Percentiles rank a stretch among this genome's conserved stretches.
Evolutionary conservation across 2,329 filamentous ascomycete genomes (phyloP).

Genomic region (Malbranchea zuffiana): DNA sequence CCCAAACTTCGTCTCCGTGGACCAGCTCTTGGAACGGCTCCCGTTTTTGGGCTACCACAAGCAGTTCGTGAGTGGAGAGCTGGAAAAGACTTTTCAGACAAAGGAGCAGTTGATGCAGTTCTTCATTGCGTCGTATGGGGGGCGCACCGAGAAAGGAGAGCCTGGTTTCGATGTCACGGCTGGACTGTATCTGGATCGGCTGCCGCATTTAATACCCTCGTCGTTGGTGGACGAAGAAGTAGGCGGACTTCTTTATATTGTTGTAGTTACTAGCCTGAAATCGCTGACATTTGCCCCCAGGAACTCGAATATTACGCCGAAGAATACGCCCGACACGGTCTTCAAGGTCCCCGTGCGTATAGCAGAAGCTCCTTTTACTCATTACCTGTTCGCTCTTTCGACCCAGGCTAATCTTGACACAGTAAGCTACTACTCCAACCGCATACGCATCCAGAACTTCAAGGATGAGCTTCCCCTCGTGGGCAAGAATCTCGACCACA

Average conservation of each 20-base stretch:
- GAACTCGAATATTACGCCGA: conserved; percentile 68
- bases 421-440: conserved; percentile 85
- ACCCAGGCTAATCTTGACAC: neutral
- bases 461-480: conserved; percentile 53
- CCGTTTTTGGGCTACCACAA: conserved; percentile 76
- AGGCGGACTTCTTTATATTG: conserved; percentile 17
- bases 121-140: conserved; percentile 61
- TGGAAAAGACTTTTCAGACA: conserved; percentile 49
- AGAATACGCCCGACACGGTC: conserved; percentile 58
- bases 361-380: neutral
- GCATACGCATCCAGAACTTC: conserved; percentile 59
- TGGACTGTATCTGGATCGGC: conserved; percentile 54
- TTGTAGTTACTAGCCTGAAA: neutral
- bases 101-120: conserved; percentile 57
- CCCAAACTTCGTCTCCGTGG: conserved; percentile 44
- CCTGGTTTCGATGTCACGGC: conserved; percentile 46
- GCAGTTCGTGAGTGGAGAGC: conserved; percentile 59
- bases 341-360: conserved; percentile 58
- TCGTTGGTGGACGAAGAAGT: conserved; percentile 53
- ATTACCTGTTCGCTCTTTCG: neutral
- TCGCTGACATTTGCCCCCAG: conserved; percentile 16
- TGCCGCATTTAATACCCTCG: conserved; percentile 47
- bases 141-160: conserved; percentile 45
- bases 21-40: conserved; percentile 48
- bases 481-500: conserved; percentile 38